A percentile compares a stretch with the other conserved stretches of the same genome.
Conservation (phyloP, 1,139 yeast genomes). For the Nakaseomyces uthaithaninus region DNA sequence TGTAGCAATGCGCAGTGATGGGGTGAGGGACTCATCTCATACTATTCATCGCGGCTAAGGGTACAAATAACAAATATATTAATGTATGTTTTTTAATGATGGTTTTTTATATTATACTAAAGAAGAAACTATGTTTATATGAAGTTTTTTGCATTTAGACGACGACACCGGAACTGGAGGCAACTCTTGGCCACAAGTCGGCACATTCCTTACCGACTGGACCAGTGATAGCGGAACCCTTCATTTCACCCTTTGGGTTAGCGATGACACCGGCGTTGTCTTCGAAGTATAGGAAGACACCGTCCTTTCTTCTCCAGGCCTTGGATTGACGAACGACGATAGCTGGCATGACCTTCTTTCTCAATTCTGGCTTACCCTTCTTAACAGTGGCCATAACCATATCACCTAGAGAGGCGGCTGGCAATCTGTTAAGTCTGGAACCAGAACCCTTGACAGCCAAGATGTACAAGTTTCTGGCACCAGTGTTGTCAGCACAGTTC, state of each 20-base stretch:
- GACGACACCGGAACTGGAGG: constrained; percentile 99
- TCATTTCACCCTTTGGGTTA: constrained; percentile 99
- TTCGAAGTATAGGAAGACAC: constrained; percentile 99
- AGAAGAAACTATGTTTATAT: constrained; percentile 5
- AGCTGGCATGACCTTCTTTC: constrained; percentile 99
- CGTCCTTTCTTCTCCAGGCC: constrained; percentile 99
- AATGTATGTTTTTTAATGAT: constrained; percentile 4
- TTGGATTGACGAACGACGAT: constrained; percentile 98
- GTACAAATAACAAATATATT: not conserved
- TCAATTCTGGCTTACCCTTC: constrained; percentile 99
- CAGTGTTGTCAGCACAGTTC: constrained; percentile 99
- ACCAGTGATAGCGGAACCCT: constrained; percentile 99
- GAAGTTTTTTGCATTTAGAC: constrained; percentile 48
- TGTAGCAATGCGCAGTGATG: too few relatives aligned
- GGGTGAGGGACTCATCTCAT: too few relatives aligned
- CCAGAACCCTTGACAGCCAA: constrained; percentile 98
- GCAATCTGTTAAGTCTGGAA: constrained; percentile 99
- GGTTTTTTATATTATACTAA: constrained; percentile 6
- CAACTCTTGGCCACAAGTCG: constrained; percentile 99
- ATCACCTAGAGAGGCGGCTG: constrained; percentile 99
- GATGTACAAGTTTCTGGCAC: constrained; percentile 99
- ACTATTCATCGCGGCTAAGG: too few relatives aligned
- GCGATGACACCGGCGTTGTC: constrained; percentile 99
- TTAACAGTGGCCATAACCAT: constrained; percentile 99
- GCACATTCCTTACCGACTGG: constrained; percentile 99